These are phyloP conservation scores for Neospora caninum DNA, from an alignment of 169 alveolate genomes.

Conservation along the genomic window DNA sequence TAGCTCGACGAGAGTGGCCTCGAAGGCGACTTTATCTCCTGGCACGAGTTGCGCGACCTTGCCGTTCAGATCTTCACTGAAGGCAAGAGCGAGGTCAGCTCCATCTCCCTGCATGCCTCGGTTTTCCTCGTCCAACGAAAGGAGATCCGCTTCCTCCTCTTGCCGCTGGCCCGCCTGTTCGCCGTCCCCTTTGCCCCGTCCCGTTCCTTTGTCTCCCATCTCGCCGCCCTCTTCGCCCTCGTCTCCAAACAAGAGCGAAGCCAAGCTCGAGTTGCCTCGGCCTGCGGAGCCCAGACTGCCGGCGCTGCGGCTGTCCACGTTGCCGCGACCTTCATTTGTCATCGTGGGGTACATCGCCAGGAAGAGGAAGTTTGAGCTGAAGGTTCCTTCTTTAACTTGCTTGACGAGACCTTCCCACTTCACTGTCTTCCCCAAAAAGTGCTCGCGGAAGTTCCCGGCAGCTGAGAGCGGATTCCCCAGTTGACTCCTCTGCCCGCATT, in stretches of 20 bases:
- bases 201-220: not conserved
- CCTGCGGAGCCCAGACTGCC: not conserved
- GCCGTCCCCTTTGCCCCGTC: not conserved
- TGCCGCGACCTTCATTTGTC: not conserved
- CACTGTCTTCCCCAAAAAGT: slow-evolving; percentile 30
- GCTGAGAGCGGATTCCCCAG: slow-evolving; percentile 53
- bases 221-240: not conserved
- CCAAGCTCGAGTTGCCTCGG: not conserved
- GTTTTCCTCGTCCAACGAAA: slow-evolving; percentile 19
- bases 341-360: slow-evolving; percentile 53
- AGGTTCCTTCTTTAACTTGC: slow-evolving; percentile 52
- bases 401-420: slow-evolving; percentile 54
- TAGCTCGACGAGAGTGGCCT: slow-evolving; percentile 48
- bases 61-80: slow-evolving; percentile 35
- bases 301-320: not conserved
- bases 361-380: slow-evolving; percentile 40
- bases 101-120: slow-evolving; percentile 62
- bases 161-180: not conserved
- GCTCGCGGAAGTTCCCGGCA: slow-evolving; percentile 41
- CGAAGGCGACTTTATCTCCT: slow-evolving; percentile 49
- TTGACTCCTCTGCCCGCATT: slow-evolving; percentile 43
- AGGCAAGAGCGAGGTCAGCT: slow-evolving; percentile 56
- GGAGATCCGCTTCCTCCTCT: not conserved
- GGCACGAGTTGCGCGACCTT: slow-evolving; percentile 36
- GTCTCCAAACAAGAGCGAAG: not conserved